These are phyloP conservation scores for Stevia rebaudiana DNA, from an alignment of 140 eudicot species.

Conservation along the genomic window DNA sequence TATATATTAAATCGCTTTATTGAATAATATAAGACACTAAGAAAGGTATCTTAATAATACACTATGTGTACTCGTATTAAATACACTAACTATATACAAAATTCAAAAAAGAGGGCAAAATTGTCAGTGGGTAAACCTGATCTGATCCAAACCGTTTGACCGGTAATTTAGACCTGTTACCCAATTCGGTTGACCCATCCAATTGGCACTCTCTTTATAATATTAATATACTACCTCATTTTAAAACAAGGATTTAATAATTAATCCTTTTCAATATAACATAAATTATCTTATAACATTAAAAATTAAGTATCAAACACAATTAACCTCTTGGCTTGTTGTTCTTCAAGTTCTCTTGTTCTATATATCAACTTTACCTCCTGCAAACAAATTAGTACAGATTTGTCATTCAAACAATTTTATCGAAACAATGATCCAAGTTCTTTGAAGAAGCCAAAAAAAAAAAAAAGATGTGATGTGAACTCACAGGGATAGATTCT, in stretches of 20 bases:
- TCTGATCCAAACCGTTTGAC: background rate
- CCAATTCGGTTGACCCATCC: background rate
- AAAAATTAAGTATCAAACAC: no score
- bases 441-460: background rate
- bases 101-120: background rate
- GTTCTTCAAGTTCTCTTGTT: constrained; percentile 84
- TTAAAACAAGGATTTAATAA: background rate
- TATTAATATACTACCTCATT: background rate
- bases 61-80: background rate
- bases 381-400: constrained; percentile 31
- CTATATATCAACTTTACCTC: constrained; percentile 78
- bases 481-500: constrained; percentile 81
- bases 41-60: background rate
- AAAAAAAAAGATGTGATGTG: background rate
- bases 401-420: background rate
- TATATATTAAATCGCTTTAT: background rate
- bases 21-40: background rate
- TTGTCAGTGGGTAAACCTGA: background rate
- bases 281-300: background rate
- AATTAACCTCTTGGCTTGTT: constrained; percentile 88
- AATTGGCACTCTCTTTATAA: no score
- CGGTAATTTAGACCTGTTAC: background rate
- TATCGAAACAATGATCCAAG: constrained; percentile 2
- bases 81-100: background rate
- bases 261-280: background rate